Percentiles rank a stretch among this genome's conserved stretches.
Conservation (phyloP, 164 flowering plant genomes). For the Kalanchoe fedtschenkoi region DNA sequence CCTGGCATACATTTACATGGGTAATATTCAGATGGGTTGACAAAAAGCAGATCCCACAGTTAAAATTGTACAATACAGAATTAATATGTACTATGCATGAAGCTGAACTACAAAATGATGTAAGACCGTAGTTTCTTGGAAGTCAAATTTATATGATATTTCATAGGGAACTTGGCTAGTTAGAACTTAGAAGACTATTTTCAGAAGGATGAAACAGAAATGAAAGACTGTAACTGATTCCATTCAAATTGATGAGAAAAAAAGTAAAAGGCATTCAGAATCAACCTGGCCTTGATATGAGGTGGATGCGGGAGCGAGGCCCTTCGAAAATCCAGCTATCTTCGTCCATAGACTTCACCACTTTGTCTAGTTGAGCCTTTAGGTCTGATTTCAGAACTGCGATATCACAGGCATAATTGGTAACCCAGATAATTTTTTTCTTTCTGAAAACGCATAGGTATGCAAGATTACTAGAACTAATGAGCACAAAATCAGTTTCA, state of each 20-base stretch:
- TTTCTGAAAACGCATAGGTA: background rate
- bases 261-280: background rate
- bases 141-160: too few relatives aligned
- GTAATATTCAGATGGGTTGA: too few relatives aligned
- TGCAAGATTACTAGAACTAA: background rate
- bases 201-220: background rate
- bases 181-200: too few relatives aligned
- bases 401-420: conserved; percentile 5
- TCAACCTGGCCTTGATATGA: conserved; percentile 57
- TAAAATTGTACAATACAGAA: too few relatives aligned
- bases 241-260: too few relatives aligned
- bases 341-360: conserved; percentile 82
- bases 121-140: too few relatives aligned
- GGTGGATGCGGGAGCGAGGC: conserved; percentile 83
- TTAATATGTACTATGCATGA: too few relatives aligned
- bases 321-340: conserved; percentile 91
- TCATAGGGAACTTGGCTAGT: too few relatives aligned
- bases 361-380: conserved; percentile 63
- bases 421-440: background rate
- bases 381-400: conserved; percentile 65
- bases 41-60: too few relatives aligned
- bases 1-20: background rate
- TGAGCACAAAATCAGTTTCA: too few relatives aligned
- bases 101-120: too few relatives aligned
- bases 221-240: too few relatives aligned